Base-by-base conservation (phyloP, 2,329 filamentous ascomycete genomes). In the Colletotrichum chlorophyti region DNA sequence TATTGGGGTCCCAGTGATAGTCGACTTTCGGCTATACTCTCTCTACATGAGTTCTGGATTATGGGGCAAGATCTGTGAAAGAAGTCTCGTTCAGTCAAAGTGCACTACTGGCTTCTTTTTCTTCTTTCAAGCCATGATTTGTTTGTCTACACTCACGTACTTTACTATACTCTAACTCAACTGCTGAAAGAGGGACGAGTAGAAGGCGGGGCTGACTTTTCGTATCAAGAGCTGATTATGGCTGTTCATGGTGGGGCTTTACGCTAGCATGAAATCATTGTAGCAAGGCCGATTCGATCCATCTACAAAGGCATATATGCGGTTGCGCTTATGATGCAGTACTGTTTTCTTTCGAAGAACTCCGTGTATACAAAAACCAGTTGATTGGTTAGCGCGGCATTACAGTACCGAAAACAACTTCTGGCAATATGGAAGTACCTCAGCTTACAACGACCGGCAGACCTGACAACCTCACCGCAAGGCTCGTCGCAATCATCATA, bases 401-500 rank as follows among this genome's bases (percentile, higher is more conserved):
- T 2, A 23, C 27, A 41, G 37, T n/a, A 32, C 17, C 24, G 19
- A 24, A 14, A 32, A 42, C 14, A 45, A 14, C 26, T 19, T 31
- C 12, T 6, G 21, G 19, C 15, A 51, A 41, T 6, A 51, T 51
- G 19, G 27, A 51, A 10, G 37, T 34, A n/a, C 37, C 37, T 32
- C 19, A 51, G 35, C 27, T 32, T 26, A 7, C 27, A 15, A 9
- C n/a, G 9, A 17, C 24, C 9, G 9, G 12, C 27, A 32, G 35
- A 34, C 23, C 12, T 6, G 15, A 51, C 15, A 51, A 42, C 19
- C 47, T 51, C 12, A 51, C 47, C 5, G 14, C 19, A 6, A 41
- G 47, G 37, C 35, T 51, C 23, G 14, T 51, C 15, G 19, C 47
- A 14, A 41, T 41, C 17, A 51, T 51, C 27, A 41, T 41, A 24